Evolutionary conservation across 2,329 filamentous ascomycete genomes (phyloP).

Genomic region (Beauveria rudraprayagi): DNA sequence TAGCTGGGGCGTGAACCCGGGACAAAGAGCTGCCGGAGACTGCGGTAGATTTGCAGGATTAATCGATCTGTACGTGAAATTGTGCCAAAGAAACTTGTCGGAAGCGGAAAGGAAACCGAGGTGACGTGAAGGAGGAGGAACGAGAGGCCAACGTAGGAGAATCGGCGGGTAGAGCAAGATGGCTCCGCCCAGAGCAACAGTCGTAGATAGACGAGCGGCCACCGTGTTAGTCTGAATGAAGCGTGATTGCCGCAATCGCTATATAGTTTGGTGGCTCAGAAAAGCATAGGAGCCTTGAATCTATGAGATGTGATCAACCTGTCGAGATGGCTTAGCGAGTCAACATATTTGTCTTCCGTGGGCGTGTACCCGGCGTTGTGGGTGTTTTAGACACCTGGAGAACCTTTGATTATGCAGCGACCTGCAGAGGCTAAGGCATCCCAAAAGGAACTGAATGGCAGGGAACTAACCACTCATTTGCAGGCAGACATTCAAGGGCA

Average conservation of each 20-base stretch:
- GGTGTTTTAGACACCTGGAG: background rate
- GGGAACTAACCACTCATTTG: constrained; percentile 1
- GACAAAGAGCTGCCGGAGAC: background rate
- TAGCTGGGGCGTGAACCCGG: background rate
- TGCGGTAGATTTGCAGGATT: background rate
- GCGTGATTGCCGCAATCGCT: background rate
- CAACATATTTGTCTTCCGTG: background rate
- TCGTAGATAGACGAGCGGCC: constrained; percentile 1
- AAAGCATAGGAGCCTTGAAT: background rate
- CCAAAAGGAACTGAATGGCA: background rate
- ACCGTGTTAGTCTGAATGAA: background rate
- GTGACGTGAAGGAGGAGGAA: constrained; percentile 1
- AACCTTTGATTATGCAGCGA: background rate
- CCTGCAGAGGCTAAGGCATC: background rate
- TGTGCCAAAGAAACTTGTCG: background rate
- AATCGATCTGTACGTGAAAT: background rate
- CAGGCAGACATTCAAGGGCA: background rate
- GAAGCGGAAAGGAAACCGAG: constrained; percentile 1
- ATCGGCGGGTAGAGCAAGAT: constrained; percentile 3
- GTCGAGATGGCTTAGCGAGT: background rate
- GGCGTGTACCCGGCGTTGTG: background rate
- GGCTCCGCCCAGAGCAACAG: constrained; percentile 8
- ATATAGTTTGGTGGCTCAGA: background rate
- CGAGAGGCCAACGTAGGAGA: constrained; percentile 1
- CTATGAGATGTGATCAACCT: background rate